Conservation (phyloP, 176 grass and related monocot genomes). For the Elymus sibiricus region DNA sequence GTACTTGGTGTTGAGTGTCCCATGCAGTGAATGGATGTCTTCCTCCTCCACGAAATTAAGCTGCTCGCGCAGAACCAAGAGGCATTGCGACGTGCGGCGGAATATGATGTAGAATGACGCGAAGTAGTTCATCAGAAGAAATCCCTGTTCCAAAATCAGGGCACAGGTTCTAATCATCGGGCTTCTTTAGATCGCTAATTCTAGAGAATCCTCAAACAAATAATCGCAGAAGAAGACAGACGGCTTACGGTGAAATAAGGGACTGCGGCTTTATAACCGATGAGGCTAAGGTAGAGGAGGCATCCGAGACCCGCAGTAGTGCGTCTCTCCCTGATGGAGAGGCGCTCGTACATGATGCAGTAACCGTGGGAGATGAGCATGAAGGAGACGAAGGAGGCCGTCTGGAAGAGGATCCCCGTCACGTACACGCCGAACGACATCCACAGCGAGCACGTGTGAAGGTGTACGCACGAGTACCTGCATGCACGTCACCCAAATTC, state of each 20-base stretch:
- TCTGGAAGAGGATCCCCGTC: constrained; percentile 97
- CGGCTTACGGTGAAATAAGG: constrained; percentile 79
- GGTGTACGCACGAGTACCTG: constrained; percentile 94
- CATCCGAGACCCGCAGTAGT: constrained; percentile 62
- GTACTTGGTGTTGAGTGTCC: constrained; percentile 83
- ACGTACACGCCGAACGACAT: constrained; percentile 97
- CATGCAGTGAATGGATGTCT: constrained; percentile 67
- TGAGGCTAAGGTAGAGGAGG: constrained; percentile 82
- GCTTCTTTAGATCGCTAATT: background rate
- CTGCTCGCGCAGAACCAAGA: constrained; percentile 69
- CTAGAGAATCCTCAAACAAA: background rate
- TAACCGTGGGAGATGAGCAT: constrained; percentile 94
- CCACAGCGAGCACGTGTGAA: constrained; percentile 87
- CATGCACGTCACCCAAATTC: background rate
- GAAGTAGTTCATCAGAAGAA: constrained; percentile 70
- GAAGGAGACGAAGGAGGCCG: constrained; percentile 81
- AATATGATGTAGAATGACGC: constrained; percentile 86
- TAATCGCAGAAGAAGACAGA: background rate
- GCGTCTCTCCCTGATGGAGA: constrained; percentile 73
- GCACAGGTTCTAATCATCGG: background rate
- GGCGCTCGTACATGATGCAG: constrained; percentile 88
- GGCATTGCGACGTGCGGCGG: constrained; percentile 62
- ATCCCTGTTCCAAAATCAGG: constrained; percentile 40
- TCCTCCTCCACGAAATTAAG: constrained; percentile 75
- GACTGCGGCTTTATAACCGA: constrained; percentile 83